Percentiles rank a stretch among this genome's conserved stretches.
Conservation (phyloP, 441 rosid genomes). For the Codiaeum variegatum region DNA sequence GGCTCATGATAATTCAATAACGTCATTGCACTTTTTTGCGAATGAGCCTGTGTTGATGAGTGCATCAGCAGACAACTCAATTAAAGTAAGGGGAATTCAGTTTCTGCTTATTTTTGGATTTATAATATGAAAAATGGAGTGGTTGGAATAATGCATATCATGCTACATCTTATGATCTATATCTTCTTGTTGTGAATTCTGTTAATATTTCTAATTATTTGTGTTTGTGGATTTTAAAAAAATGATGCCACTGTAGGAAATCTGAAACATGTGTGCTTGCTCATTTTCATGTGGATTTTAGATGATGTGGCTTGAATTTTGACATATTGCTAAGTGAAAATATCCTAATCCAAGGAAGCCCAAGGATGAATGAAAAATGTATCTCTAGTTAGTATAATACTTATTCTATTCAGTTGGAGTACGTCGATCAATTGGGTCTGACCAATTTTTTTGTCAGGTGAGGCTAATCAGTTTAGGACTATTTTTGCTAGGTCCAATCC, state of each 20-base stretch:
- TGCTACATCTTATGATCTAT: not conserved
- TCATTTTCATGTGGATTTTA: not conserved
- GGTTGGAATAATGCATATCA: not conserved
- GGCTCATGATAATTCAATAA: constrained; percentile 84
- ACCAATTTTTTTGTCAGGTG: not conserved
- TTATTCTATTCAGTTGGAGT: not conserved
- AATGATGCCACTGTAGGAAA: not conserved
- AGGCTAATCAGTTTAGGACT: not conserved
- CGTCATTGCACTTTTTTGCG: constrained; percentile 83
- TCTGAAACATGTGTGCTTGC: not conserved
- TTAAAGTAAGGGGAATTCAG: constrained; percentile 54
- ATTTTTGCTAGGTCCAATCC: not conserved
- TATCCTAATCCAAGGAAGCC: not conserved
- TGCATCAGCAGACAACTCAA: constrained; percentile 85
- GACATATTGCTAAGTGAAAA: not conserved
- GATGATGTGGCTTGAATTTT: not conserved
- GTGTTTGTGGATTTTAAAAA: constrained; percentile 2
- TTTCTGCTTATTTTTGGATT: not conserved
- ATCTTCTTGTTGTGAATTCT: not conserved
- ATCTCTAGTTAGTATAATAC: not conserved
- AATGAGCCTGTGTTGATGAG: constrained; percentile 97
- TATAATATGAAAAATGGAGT: not conserved
- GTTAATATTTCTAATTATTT: not conserved
- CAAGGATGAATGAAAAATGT: not conserved
- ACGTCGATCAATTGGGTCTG: not conserved